Evolutionary conservation across 106 monocot genomes (phyloP).

Genomic region (Posidonia australis): DNA sequence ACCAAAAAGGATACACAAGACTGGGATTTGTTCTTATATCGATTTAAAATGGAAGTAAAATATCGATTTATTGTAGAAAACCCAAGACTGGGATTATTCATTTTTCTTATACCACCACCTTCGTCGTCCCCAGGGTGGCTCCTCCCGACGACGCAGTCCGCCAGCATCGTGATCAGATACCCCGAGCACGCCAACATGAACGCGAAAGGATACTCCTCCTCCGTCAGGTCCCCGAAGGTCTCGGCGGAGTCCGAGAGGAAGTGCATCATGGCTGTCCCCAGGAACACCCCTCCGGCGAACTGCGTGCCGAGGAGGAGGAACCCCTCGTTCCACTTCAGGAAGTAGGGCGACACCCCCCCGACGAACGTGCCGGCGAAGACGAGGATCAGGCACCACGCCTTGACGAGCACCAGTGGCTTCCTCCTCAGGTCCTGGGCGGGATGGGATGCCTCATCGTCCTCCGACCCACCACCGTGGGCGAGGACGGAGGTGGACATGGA

Average conservation of each 20-base stretch:
- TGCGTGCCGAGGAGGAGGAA: constrained; percentile 64
- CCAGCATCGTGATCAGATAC: constrained; percentile 49
- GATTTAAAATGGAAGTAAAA: too few species aligned
- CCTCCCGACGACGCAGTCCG: constrained; percentile 25
- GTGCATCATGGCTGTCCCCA: constrained; percentile 59
- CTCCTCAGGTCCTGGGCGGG: constrained; percentile 5
- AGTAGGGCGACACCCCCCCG: constrained; percentile 65
- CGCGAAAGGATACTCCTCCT: constrained; percentile 43
- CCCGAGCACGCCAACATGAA: constrained; percentile 56
- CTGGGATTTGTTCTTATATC: too few species aligned
- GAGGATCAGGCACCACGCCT: constrained; percentile 54
- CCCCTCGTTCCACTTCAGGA: constrained; percentile 60
- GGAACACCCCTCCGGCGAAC: constrained; percentile 62
- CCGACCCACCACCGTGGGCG: not conserved
- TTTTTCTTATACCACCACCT: too few species aligned
- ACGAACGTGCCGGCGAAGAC: constrained; percentile 44
- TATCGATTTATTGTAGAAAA: too few species aligned
- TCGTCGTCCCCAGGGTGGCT: too few species aligned
- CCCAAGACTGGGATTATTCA: too few species aligned
- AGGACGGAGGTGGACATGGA: not conserved
- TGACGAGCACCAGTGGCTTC: constrained; percentile 31
- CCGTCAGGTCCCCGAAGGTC: constrained; percentile 24
- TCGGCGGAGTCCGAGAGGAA: constrained; percentile 42
- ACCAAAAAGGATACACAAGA: too few species aligned
- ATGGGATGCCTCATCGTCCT: not conserved